Evolutionary conservation across 1,284 basidiomycete genomes (phyloP).

Genomic region (Marasmius fiardii): DNA sequence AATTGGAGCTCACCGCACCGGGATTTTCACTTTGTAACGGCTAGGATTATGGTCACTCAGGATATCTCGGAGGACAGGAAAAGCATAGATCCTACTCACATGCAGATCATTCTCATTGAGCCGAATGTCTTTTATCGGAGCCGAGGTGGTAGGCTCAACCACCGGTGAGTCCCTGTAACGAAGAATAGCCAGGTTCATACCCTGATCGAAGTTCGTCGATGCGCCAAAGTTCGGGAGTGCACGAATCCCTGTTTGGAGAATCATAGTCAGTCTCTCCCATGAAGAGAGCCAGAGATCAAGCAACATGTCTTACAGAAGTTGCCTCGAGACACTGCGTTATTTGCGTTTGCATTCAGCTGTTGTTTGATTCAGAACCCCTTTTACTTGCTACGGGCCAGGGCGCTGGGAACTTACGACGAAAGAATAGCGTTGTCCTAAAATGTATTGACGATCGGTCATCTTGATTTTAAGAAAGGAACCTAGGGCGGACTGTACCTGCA

Average conservation of each 20-base stretch:
- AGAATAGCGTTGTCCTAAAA: slow-evolving; percentile 35
- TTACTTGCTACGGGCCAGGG: no score
- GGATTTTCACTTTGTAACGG: slow-evolving; percentile 18
- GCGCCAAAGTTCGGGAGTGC: slow-evolving; percentile 14
- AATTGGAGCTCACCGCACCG: slow-evolving; percentile 8
- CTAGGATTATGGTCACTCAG: no score
- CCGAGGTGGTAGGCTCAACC: slow-evolving; percentile 3
- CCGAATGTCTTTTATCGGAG: slow-evolving; percentile 9
- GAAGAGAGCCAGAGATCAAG: no score
- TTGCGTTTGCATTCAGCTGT: slow-evolving; percentile 18
- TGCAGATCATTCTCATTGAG: slow-evolving; percentile 31
- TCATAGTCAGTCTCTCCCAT: no score
- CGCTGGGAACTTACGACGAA: slow-evolving; percentile 27
- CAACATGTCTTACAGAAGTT: no score
- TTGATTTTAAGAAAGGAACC: no score
- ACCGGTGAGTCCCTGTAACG: slow-evolving; percentile 24
- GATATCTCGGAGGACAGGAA: no score
- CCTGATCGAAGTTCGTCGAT: slow-evolving; percentile 15
- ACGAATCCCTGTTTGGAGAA: slow-evolving; percentile 18
- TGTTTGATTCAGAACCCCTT: slow-evolving; percentile 15
- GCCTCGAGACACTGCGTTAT: slow-evolving; percentile 10
- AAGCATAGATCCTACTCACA: no score
- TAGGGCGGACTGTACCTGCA: slow-evolving; percentile 36
- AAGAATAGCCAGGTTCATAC: slow-evolving; percentile 34
- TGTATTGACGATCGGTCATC: no score